Conservation (phyloP, 2,329 filamentous ascomycete species). For the Botrytis paeoniae region DNA sequence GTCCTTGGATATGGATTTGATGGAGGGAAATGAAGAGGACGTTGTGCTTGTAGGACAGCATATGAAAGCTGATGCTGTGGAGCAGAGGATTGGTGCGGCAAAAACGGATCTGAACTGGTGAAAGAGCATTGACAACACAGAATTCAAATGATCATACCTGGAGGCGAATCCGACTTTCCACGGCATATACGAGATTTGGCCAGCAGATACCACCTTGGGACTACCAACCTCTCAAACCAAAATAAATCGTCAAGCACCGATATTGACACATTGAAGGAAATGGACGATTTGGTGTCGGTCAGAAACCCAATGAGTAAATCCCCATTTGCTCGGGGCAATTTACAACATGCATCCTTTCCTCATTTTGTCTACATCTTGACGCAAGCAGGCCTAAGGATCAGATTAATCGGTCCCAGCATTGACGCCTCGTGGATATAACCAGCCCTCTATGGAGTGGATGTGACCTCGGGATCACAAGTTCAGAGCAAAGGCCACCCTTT, state of each 20-base stretch:
- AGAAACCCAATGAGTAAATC: neutral
- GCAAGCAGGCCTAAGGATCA: neutral
- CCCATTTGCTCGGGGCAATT: neutral
- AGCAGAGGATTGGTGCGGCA: constrained; percentile 29
- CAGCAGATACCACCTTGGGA: neutral
- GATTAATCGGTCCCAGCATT: neutral
- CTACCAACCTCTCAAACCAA: neutral
- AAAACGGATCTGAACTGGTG: constrained; percentile 19
- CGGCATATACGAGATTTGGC: constrained; percentile 18
- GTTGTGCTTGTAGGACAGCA: constrained; percentile 1
- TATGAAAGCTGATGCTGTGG: constrained; percentile 13
- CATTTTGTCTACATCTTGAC: neutral
- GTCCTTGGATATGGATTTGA: constrained; percentile 38
- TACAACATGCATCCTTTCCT: neutral
- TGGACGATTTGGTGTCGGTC: neutral
- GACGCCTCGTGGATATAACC: neutral
- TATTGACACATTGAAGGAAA: too few species aligned
- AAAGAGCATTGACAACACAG: neutral
- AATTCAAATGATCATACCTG: neutral
- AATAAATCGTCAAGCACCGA: neutral
- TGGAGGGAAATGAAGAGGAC: constrained; percentile 25
- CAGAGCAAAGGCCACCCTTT: neutral
- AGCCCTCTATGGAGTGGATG: neutral
- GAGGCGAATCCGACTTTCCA: neutral
- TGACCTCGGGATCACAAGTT: neutral